A percentile compares a stretch with the other conserved stretches of the same genome.
Evolutionary conservation across 495 filamentous ascomycete genomes (phyloP).

Genomic region (Pseudomonodictys pantanalensis): DNA sequence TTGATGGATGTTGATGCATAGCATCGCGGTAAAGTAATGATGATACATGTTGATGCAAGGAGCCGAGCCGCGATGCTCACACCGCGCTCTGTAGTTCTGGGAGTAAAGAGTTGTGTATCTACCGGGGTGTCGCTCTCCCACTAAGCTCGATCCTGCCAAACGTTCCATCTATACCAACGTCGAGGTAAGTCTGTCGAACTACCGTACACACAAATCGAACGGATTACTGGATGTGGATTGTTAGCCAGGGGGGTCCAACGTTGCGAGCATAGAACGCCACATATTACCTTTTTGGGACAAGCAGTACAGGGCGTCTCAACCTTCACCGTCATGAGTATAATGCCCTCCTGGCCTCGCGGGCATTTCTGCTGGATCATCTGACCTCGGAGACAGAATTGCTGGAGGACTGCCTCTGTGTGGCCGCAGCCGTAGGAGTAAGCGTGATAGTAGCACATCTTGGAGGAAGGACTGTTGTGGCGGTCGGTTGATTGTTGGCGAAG

Average conservation of each 20-base stretch:
- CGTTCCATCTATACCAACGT: too few relatives aligned
- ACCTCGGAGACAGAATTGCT: conserved; percentile 29
- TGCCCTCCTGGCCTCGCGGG: conserved; percentile 14
- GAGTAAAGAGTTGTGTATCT: too few relatives aligned
- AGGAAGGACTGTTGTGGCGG: neutral
- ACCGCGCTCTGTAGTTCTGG: too few relatives aligned
- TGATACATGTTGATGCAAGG: too few relatives aligned
- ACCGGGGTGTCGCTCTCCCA: too few relatives aligned
- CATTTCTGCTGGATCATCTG: conserved; percentile 22
- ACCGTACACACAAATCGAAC: neutral
- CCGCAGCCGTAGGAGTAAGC: conserved; percentile 42
- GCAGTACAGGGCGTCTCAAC: conserved; percentile 12
- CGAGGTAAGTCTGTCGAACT: too few relatives aligned
- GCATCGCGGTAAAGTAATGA: too few relatives aligned
- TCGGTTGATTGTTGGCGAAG: neutral
- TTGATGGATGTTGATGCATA: too few relatives aligned
- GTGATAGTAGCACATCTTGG: conserved; percentile 39
- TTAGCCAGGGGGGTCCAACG: neutral
- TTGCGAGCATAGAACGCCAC: neutral
- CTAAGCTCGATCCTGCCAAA: too few relatives aligned
- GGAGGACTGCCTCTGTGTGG: conserved; percentile 40
- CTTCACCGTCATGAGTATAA: conserved; percentile 8
- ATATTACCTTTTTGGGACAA: conserved; percentile 12
- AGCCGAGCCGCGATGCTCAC: too few relatives aligned
- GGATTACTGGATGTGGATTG: neutral